These are phyloP conservation scores for Xylaria acuta DNA, from an alignment of 495 filamentous ascomycete genomes.

Conservation along the genomic window DNA sequence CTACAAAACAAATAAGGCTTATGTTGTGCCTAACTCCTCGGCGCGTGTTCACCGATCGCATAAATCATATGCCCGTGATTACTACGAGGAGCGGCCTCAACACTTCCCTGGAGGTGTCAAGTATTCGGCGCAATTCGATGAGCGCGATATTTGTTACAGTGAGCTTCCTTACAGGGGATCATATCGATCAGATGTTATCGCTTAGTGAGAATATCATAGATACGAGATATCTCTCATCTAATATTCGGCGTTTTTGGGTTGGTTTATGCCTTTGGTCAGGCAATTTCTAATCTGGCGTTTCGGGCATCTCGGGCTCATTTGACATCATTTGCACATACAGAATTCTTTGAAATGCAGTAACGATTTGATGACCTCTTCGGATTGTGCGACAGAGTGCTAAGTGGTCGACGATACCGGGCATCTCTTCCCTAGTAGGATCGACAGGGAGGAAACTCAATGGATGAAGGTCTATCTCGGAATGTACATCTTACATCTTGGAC, in stretches of 20 bases:
- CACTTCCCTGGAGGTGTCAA: slow-evolving; percentile 33
- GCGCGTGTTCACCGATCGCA: slow-evolving; percentile 23
- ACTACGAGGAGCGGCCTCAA: slow-evolving; percentile 28
- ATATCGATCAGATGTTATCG: slow-evolving; percentile 15
- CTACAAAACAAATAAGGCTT: slow-evolving; percentile 31
- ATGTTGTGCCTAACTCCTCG: slow-evolving; percentile 35
- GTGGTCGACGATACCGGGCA: slow-evolving; percentile 10
- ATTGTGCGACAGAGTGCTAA: slow-evolving; percentile 11
- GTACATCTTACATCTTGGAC: slow-evolving; percentile 4
- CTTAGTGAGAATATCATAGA: slow-evolving; percentile 9
- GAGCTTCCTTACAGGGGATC: slow-evolving; percentile 22
- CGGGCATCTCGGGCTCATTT: slow-evolving; percentile 23
- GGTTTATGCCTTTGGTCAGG: slow-evolving; percentile 5
- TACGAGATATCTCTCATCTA: slow-evolving; percentile 18
- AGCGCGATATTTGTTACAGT: slow-evolving; percentile 30
- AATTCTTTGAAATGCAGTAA: slow-evolving; percentile 43
- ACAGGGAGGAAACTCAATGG: neutral
- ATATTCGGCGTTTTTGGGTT: slow-evolving; percentile 27
- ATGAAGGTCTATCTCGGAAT: neutral
- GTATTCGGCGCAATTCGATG: slow-evolving; percentile 29
- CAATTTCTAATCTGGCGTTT: slow-evolving; percentile 34
- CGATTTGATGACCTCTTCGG: slow-evolving; percentile 37
- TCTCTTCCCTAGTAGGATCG: neutral
- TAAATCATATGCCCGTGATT: slow-evolving; percentile 28
- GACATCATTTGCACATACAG: slow-evolving; percentile 27